Evolutionary conservation across 2,329 filamentous ascomycete genomes (phyloP).

Genomic region (Coniochaeta pulveracea): DNA sequence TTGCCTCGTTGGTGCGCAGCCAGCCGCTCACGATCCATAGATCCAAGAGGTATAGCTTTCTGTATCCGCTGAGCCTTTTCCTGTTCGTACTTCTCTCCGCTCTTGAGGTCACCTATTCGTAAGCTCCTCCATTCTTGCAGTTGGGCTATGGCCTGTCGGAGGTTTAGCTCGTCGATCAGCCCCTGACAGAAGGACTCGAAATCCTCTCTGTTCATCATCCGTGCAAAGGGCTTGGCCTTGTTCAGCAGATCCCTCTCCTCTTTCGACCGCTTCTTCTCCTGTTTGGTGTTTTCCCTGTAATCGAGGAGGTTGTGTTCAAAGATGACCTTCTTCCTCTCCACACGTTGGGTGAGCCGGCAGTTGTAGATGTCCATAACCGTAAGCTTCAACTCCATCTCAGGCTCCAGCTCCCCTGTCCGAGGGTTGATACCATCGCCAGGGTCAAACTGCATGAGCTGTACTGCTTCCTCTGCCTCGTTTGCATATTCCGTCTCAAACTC

Average conservation of each 20-base stretch:
- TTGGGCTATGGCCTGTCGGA: conserved; percentile 80
- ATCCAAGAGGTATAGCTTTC: conserved; percentile 59
- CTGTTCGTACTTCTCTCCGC: conserved; percentile 83
- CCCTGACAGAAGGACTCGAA: conserved; percentile 80
- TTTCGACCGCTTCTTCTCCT: conserved; percentile 92
- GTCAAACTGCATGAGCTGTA: conserved; percentile 97
- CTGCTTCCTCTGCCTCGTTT: conserved; percentile 95
- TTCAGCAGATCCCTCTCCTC: conserved; percentile 86
- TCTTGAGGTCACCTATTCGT: conserved; percentile 72
- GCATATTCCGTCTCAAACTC: conserved; percentile 97
- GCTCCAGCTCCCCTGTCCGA: conserved; percentile 73
- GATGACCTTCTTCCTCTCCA: conserved; percentile 90
- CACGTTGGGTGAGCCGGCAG: conserved; percentile 74
- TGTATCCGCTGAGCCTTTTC: conserved; percentile 74
- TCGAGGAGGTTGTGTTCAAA: conserved; percentile 92
- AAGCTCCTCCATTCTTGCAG: conserved; percentile 87
- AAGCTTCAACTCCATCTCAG: conserved; percentile 94
- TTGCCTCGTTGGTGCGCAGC: conserved; percentile 60
- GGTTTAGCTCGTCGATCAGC: conserved; percentile 79
- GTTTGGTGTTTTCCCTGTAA: conserved; percentile 79
- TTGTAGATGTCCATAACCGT: conserved; percentile 99
- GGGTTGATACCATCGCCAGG: conserved; percentile 88
- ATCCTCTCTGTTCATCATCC: conserved; percentile 91
- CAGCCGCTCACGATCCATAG: conserved; percentile 71
- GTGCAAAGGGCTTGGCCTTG: conserved; percentile 89